Evolutionary conservation across 495 filamentous ascomycete species (phyloP), one percentile per base, ranked within the genome.

Genomic region (Amphirosellinia nigrospora): DNA sequence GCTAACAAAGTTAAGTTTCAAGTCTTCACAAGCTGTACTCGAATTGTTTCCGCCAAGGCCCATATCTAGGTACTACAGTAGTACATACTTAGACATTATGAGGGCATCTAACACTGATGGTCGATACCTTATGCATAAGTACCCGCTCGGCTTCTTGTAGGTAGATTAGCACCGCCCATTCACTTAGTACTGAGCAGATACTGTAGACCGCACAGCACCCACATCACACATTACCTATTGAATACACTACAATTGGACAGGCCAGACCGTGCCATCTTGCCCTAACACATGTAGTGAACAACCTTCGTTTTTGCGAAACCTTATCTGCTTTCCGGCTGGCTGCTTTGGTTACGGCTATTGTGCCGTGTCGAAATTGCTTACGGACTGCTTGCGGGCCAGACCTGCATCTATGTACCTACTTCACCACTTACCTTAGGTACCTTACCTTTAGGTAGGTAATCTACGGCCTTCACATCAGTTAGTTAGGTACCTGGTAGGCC

Each of bases 201-300:
- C 30, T 7, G 11, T 3, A 58, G n/a, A 41, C 3, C 36, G 4
- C 36, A 61, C 36, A 0, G 36, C 55, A n/a, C 30, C 28, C 50
- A 55, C 50, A n/a, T n/a, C n/a, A n/a, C 43, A n/a, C 43, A 53
- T 53, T 13, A 41, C 58, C 58, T 36, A 60, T 61, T 41, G 58
- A 41, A 61, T 61, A 61, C 38, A 58, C 52, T 36, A 21, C 32
- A 30, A 36, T 21, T 36, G 13, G 21, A 58, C 32, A 58, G 32
- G 55, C 32, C 55, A 16, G 55, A 10, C n/a, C 32, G 48, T 52
- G 48, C 11, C 23, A 21, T 52, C 48, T 28, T 58, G 55, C 38
- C 53, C 55, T 21, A 13, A n/a, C 52, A 56, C 52, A 56, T 15
- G 55, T 19, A 58, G 32, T 38, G 38, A 58, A 58, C 16, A 58